A percentile compares a stretch with the other conserved stretches of the same genome.
Evolutionary conservation across 495 filamentous ascomycete genomes (phyloP).

Genomic region (Penicillium coffeae): DNA sequence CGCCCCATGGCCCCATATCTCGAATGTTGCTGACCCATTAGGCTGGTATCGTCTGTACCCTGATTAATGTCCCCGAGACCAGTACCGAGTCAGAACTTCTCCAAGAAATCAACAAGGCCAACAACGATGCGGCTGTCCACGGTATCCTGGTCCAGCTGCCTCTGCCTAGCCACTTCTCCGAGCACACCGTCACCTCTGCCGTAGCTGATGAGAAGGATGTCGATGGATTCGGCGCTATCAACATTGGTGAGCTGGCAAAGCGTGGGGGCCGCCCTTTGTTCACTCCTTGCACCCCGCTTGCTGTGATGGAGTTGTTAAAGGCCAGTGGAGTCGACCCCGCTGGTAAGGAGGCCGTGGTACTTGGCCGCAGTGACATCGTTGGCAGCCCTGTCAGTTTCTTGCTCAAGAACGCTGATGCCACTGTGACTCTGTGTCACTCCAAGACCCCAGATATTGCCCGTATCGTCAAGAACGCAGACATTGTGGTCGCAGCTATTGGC

Average conservation of each 20-base stretch:
- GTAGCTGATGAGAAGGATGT: slow-evolving; percentile 95
- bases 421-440: slow-evolving; percentile 94
- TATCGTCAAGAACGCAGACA: slow-evolving; percentile 78
- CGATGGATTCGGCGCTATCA: slow-evolving; percentile 89
- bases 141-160: slow-evolving; percentile 94
- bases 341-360: slow-evolving; percentile 91
- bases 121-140: slow-evolving; percentile 82
- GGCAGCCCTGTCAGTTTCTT: slow-evolving; percentile 95
- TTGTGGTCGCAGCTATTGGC: slow-evolving; percentile 90
- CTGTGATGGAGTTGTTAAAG: slow-evolving; percentile 86
- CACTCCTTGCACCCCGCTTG: slow-evolving; percentile 91
- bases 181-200: slow-evolving; percentile 82
- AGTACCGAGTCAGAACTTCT: slow-evolving; percentile 83
- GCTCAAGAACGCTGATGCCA: slow-evolving; percentile 91
- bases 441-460: slow-evolving; percentile 68
- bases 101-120: slow-evolving; percentile 72
- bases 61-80: slow-evolving; percentile 75
- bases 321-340: slow-evolving; percentile 77
- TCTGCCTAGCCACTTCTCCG: slow-evolving; percentile 80
- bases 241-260: slow-evolving; percentile 96
- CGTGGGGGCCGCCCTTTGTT: slow-evolving; percentile 84
- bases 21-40: slow-evolving; percentile 28
- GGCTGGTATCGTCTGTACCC: slow-evolving; percentile 84
- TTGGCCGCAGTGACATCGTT: slow-evolving; percentile 95
- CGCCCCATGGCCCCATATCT: background rate